A percentile compares a stretch with the other conserved stretches of the same genome.
These are phyloP conservation scores for Starmera stellimalicola DNA, from an alignment of 1,139 yeast species.

Conservation along the genomic window DNA sequence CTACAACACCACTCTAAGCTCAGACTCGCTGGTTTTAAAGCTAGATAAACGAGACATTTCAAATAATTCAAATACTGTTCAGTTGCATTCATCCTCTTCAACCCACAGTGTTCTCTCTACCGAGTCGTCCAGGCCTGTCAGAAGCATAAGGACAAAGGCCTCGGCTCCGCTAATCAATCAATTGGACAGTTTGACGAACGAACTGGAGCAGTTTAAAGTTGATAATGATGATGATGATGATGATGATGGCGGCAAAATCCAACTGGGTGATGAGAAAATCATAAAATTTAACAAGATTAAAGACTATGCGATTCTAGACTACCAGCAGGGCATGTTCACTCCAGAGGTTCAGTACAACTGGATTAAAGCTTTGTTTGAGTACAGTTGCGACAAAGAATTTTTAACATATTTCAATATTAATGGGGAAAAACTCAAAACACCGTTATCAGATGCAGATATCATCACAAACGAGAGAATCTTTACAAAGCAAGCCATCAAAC, in stretches of 20 bases:
- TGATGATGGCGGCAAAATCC: too few relatives aligned
- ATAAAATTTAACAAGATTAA: conserved; percentile 20
- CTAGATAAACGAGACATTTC: not conserved
- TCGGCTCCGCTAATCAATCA: not conserved
- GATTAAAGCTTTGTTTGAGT: conserved; percentile 40
- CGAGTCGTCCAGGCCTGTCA: not conserved
- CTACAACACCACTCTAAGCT: not conserved
- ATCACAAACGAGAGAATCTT: conserved; percentile 44
- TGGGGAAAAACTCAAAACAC: conserved; percentile 29
- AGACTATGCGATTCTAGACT: conserved; percentile 25
- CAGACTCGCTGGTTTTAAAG: not conserved
- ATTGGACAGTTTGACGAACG: conserved; percentile 2
- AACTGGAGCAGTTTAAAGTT: conserved; percentile 2
- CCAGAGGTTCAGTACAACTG: conserved; percentile 38
- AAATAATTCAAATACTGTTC: not conserved
- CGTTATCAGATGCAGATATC: conserved; percentile 32
- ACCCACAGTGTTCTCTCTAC: too few relatives aligned
- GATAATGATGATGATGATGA: not conserved
- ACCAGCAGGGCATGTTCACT: conserved; percentile 24
- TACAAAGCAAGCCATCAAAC: conserved; percentile 46
- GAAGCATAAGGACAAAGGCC: not conserved
- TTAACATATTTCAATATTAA: conserved; percentile 34
- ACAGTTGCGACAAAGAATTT: conserved; percentile 30
- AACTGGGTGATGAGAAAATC: too few relatives aligned
- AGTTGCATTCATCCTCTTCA: conserved; percentile 1